phyloP scores from a whole-genome alignment of 2,329 filamentous ascomycete species.

The Arthroderma uncinatum region DNA sequence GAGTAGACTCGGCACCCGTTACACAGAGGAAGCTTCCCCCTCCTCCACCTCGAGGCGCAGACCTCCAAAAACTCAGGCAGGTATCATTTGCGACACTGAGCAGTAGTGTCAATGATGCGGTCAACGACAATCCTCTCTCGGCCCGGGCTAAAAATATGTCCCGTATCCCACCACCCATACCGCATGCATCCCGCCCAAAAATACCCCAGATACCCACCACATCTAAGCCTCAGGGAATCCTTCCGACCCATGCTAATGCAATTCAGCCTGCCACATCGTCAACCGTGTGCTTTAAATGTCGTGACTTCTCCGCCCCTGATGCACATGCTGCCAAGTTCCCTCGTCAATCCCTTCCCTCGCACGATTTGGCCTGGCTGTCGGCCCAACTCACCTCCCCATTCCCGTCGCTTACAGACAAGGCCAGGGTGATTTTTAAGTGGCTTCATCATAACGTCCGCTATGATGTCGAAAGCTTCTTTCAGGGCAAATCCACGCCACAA shows the following conservation, averaged over 20 bases:
- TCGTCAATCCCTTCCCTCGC: constrained; percentile 56
- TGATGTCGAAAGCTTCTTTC: constrained; percentile 69
- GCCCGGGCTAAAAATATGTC: not conserved
- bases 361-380: constrained; percentile 61
- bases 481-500: constrained; percentile 52
- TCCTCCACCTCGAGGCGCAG: not conserved
- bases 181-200: constrained; percentile 11
- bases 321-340: constrained; percentile 66
- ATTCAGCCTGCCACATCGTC: not conserved
- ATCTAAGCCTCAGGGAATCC: constrained; percentile 29
- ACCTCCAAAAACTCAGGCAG: constrained; percentile 26
- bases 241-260: not conserved
- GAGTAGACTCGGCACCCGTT: not conserved
- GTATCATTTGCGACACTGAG: constrained; percentile 36
- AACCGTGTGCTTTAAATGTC: constrained; percentile 58
- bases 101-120: constrained; percentile 11
- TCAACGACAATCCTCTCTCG: constrained; percentile 9
- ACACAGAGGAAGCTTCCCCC: constrained; percentile 5
- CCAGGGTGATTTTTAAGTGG: constrained; percentile 87
- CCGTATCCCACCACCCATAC: constrained; percentile 7
- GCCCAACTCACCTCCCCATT: constrained; percentile 69
- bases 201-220: constrained; percentile 37
- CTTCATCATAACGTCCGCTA: constrained; percentile 88
- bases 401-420: constrained; percentile 75
- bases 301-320: constrained; percentile 79